Evolutionary conservation across 2,329 filamentous ascomycete genomes (phyloP).

Genomic region (Penicillium occitanis): DNA sequence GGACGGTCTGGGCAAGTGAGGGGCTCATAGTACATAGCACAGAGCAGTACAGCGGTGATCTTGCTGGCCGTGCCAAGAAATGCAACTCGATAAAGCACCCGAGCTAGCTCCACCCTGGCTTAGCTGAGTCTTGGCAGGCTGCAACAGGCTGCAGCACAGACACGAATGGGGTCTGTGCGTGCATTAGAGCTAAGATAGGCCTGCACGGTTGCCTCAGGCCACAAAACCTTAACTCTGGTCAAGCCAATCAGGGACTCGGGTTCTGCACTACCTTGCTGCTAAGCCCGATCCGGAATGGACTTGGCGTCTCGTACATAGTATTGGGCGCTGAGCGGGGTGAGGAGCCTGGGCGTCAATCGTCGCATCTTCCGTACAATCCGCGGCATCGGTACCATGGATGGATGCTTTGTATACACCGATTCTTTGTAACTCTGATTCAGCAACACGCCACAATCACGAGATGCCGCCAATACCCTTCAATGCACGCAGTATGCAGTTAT

Average conservation of each 20-base stretch:
- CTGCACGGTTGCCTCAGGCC: not conserved
- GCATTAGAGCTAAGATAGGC: not conserved
- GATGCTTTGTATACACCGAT: not conserved
- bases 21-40: not conserved
- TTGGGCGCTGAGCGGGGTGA: not conserved
- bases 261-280: too few species aligned
- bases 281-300: not conserved
- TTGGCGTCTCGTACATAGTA: not conserved
- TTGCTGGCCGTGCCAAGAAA: not conserved
- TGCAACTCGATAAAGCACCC: not conserved
- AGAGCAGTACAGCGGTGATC: too few species aligned
- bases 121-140: not conserved
- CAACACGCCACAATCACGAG: not conserved
- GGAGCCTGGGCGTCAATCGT: conserved; percentile 4
- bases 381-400: conserved; percentile 7
- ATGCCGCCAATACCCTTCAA: not conserved
- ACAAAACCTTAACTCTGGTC: not conserved
- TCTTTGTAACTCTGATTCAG: not conserved
- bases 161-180: not conserved
- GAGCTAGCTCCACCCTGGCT: not conserved
- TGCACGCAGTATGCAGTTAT: not conserved
- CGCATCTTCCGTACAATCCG: conserved; percentile 12
- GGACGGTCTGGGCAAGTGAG: not conserved
- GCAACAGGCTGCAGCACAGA: not conserved
- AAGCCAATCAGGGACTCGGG: not conserved